Conservation (phyloP, 106 monocot genomes). For the Dendrobium huoshanense region DNA sequence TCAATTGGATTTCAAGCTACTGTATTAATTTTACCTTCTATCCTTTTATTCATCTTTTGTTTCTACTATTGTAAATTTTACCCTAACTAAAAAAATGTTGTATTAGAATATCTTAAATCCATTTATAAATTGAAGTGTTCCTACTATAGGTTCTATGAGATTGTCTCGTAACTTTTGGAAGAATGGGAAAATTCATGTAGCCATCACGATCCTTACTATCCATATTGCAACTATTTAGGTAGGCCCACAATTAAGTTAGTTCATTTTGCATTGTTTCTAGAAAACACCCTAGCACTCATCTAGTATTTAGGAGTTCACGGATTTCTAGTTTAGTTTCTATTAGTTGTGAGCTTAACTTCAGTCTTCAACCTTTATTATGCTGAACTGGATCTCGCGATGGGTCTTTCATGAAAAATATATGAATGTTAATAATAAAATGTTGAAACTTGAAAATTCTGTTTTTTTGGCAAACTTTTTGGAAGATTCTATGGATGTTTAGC, state of each 20-base stretch:
- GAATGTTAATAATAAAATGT: not conserved
- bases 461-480: not conserved
- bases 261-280: not conserved
- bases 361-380: not conserved
- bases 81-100: too few species aligned
- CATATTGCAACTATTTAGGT: not conserved
- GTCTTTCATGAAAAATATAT: not conserved
- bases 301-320: not conserved
- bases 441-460: not conserved
- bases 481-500: not conserved
- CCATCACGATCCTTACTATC: not conserved
- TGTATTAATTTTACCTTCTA: too few species aligned
- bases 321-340: not conserved
- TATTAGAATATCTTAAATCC: too few species aligned
- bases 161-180: not conserved
- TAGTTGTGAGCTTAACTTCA: not conserved
- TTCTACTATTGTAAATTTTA: too few species aligned
- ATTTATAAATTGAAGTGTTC: too few species aligned
- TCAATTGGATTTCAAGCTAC: too few species aligned
- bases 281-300: not conserved
- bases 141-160: too few species aligned
- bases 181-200: not conserved
- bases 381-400: not conserved
- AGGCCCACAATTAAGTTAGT: not conserved
- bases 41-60: too few species aligned